Percentiles rank a stretch among this genome's conserved stretches.
These are phyloP conservation scores for Sporisorium iseilematis-ciliati DNA, from an alignment of 1,284 basidiomycete species.

Conservation along the genomic window DNA sequence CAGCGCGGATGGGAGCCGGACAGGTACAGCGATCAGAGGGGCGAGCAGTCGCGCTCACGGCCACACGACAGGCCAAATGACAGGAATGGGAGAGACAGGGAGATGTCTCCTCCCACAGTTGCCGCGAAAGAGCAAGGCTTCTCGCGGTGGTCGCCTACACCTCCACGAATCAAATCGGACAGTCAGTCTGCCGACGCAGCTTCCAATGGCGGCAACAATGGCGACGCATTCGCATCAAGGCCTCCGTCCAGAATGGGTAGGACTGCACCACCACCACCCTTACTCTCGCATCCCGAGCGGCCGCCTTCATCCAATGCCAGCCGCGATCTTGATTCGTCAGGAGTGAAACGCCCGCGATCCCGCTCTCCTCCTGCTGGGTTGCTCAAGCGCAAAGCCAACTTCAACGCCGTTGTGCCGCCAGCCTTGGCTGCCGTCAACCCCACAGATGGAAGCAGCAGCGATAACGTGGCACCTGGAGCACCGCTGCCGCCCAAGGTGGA, in stretches of 20 bases:
- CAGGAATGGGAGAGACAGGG: slow-evolving; percentile 22
- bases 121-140: slow-evolving; percentile 5
- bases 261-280: slow-evolving; percentile 23
- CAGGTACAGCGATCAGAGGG: slow-evolving; percentile 10
- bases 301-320: not conserved
- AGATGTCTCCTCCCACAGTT: slow-evolving; percentile 9
- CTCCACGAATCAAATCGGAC: slow-evolving; percentile 13
- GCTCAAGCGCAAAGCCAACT: slow-evolving; percentile 49
- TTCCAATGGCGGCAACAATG: slow-evolving; percentile 12
- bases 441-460: slow-evolving; percentile 1
- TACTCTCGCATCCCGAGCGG: slow-evolving; percentile 18
- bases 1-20: slow-evolving; percentile 12
- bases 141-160: slow-evolving; percentile 32
- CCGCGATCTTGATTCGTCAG: not conserved
- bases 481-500: slow-evolving; percentile 31
- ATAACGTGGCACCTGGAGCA: slow-evolving; percentile 35
- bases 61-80: not conserved
- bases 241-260: slow-evolving; percentile 39
- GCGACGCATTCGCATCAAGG: slow-evolving; percentile 5
- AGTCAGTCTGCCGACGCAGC: not conserved
- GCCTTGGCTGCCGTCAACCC: slow-evolving; percentile 7
- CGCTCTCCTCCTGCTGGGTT: slow-evolving; percentile 46
- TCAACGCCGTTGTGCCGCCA: slow-evolving; percentile 34
- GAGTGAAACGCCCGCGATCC: slow-evolving; percentile 32
- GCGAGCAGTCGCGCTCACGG: slow-evolving; percentile 5